Base-by-base conservation (phyloP, 805 yeast genomes). In the Myxozyma vanderwaltii region DNA sequence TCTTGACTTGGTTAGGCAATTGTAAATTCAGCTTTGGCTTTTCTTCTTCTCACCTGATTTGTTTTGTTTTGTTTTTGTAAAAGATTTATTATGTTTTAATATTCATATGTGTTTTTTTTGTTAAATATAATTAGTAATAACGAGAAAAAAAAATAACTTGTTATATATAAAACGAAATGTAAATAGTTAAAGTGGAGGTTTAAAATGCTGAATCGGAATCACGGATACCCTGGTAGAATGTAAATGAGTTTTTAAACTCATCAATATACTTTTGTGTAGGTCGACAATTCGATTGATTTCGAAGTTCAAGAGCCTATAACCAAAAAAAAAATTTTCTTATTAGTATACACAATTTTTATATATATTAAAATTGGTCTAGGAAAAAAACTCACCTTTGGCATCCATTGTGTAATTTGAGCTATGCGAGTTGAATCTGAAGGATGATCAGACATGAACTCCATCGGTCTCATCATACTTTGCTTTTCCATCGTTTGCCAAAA, bases 401-500 rank as follows among this genome's bases (percentile, higher is more conserved):
- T 49, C 92, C 96, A 89, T 46, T 77, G 70, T 19, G 73, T 66
- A 74, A 94, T 86, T 62, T 88, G 86, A 29, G 77, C 74, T 27
- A 88, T 85, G 70, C 99, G 81, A 57, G 80, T 81, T n/a, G 75
- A 75, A 19, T 90, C 86, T 17, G 90, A 85, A 0, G 99, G 99
- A 74, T 94, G 99, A 0, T 98, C 90, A 17, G 91, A 83, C 55
- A 92, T 68, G 73, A 90, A 78, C 73, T 90, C 91, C 15, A 85
- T 81, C 13, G 76, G 56, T 39, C 49, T 29, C 36, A 19, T n/a
- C 7, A 43, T 46, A 77, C 59, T 63, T 26, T 63, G 51, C 65
- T 38, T 69, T 69, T 82, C 86, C 97, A 92, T 91, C 56, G 96
- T 79, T 54, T 79, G 72, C 99, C 99, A 94, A 58, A 94, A 80